phyloP scores from a whole-genome alignment of 179 eudicot species.

The Amaranthus tricolor region DNA sequence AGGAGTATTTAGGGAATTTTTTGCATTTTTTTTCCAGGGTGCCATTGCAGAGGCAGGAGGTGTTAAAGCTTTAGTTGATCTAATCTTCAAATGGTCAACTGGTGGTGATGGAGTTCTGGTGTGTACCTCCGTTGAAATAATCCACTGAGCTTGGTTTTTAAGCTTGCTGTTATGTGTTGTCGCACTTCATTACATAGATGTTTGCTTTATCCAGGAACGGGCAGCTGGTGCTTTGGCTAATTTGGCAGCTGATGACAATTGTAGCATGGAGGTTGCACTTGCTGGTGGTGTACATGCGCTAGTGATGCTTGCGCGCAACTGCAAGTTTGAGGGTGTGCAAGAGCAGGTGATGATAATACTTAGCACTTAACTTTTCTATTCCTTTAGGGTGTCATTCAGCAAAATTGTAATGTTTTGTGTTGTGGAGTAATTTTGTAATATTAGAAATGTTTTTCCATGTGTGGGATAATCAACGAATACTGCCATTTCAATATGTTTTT shows the following conservation, averaged over 20 bases:
- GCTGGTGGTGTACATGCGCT: conserved; percentile 95
- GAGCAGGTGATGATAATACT: conserved; percentile 66
- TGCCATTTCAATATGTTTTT: conserved; percentile 1
- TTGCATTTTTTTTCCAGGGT: conserved; percentile 47
- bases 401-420: background rate
- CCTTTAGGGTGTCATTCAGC: background rate
- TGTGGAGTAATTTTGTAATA: background rate
- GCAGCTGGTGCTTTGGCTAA: conserved; percentile 99
- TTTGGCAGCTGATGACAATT: conserved; percentile 96
- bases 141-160: background rate
- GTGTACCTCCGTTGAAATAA: conserved; percentile 32
- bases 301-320: conserved; percentile 83
- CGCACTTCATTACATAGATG: conserved; percentile 7
- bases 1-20: conserved; percentile 3
- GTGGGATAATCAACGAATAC: background rate
- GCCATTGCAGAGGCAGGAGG: conserved; percentile 97
- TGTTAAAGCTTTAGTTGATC: conserved; percentile 88
- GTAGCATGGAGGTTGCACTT: conserved; percentile 90
- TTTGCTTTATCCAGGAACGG: conserved; percentile 68
- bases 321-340: conserved; percentile 94
- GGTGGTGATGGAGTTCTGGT: conserved; percentile 98
- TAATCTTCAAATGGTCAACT: conserved; percentile 85
- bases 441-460: background rate
- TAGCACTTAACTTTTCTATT: conserved; percentile 6
- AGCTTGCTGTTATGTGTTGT: background rate